A percentile compares a stretch with the other conserved stretches of the same genome.
Evolutionary conservation across 2,329 filamentous ascomycete genomes (phyloP).

Genomic region (Diaporthe sp.): DNA sequence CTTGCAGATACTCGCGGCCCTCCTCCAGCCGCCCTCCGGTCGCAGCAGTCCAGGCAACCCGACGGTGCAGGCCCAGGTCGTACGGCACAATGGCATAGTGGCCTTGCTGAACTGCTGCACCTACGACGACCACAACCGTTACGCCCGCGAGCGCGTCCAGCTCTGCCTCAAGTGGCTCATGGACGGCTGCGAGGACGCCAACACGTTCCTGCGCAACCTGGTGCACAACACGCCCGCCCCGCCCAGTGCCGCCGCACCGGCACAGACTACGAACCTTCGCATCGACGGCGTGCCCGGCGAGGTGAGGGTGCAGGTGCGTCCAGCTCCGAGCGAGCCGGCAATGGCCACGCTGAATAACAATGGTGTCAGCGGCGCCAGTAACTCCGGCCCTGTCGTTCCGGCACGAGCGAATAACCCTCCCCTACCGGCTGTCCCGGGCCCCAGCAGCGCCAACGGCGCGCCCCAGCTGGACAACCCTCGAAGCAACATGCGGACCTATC

Average conservation of each 20-base stretch:
- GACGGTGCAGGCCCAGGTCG: constrained; percentile 88
- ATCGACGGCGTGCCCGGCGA: constrained; percentile 71
- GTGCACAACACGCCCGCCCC: constrained; percentile 60
- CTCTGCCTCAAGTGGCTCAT: constrained; percentile 89
- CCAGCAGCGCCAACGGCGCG: constrained; percentile 22
- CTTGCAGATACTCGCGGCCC: constrained; percentile 88
- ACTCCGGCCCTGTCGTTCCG: constrained; percentile 17
- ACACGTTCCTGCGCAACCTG: constrained; percentile 78
- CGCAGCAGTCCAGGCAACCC: constrained; percentile 74
- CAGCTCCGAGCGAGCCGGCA: constrained; percentile 40
- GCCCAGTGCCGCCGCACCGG: constrained; percentile 43
- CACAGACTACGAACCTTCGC: constrained; percentile 59
- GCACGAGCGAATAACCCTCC: constrained; percentile 10
- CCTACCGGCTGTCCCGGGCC: constrained; percentile 28
- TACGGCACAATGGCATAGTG: constrained; percentile 87
- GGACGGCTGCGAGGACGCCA: constrained; percentile 81
- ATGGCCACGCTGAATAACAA: constrained; percentile 36
- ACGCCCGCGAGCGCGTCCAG: constrained; percentile 91
- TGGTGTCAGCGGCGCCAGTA: constrained; percentile 19
- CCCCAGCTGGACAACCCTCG: constrained; percentile 32
- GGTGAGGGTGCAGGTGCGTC: constrained; percentile 67
- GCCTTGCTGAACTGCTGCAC: constrained; percentile 89
- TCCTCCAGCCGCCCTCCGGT: constrained; percentile 85
- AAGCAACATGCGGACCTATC: constrained; percentile 39
- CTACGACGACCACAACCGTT: constrained; percentile 94